A percentile compares a stretch with the other conserved stretches of the same genome.
These are phyloP conservation scores for Emmonsiellopsis sp. DNA, from an alignment of 2,329 filamentous ascomycete genomes.

Conservation along the genomic window DNA sequence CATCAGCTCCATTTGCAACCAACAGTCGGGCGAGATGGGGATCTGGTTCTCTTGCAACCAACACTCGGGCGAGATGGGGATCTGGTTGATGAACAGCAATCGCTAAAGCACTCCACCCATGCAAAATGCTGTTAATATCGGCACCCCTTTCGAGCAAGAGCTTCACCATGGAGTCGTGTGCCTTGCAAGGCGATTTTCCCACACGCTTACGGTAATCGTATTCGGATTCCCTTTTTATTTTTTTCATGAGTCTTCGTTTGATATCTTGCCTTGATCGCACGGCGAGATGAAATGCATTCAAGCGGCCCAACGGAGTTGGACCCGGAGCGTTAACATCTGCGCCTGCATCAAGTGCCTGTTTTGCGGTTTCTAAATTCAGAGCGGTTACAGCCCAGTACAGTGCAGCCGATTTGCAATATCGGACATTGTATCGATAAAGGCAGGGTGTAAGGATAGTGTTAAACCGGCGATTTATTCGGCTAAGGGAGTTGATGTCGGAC, in stretches of 20 bases:
- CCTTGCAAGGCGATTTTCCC: not conserved
- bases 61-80: not conserved
- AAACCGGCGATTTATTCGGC: constrained; percentile 1
- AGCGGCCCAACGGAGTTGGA: no score
- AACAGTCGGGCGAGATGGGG: not conserved
- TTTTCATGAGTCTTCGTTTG: not conserved
- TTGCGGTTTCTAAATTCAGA: not conserved
- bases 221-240: not conserved
- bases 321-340: not conserved
- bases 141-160: constrained; percentile 6
- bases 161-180: not conserved
- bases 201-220: not conserved
- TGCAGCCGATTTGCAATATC: not conserved
- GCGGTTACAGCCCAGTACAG: constrained; percentile 3
- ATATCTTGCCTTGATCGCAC: not conserved
- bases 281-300: not conserved
- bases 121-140: not conserved
- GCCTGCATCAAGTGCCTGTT: constrained; percentile 1
- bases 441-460: not conserved
- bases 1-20: constrained; percentile 4
- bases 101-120: not conserved
- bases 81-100: not conserved
- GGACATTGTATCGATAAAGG: constrained; percentile 4
- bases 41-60: not conserved
- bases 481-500: constrained; percentile 1